These are phyloP conservation scores for Pyrenophora seminiperda DNA, from an alignment of 2,329 filamentous ascomycete genomes.

Conservation along the genomic window DNA sequence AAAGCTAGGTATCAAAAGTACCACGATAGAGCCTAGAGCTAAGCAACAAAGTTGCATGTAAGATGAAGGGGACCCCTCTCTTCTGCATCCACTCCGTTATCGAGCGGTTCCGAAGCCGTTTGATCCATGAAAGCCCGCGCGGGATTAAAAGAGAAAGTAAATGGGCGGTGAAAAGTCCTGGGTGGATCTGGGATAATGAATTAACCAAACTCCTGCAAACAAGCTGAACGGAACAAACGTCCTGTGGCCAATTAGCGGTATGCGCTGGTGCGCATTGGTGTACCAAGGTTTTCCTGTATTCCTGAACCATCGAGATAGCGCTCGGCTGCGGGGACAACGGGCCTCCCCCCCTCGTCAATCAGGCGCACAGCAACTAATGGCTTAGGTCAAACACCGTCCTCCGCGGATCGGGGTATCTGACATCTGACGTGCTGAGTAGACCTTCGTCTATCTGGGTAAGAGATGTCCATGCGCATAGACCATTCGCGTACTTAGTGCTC, in stretches of 20 bases:
- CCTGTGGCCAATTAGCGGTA: not conserved
- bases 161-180: not conserved
- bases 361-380: not conserved
- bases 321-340: conserved; percentile 2
- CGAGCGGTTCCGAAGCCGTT: not conserved
- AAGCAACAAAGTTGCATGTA: no score
- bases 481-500: not conserved
- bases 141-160: not conserved
- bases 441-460: not conserved
- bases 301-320: not conserved
- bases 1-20: no score
- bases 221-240: not conserved
- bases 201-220: not conserved
- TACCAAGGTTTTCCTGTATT: conserved; percentile 3
- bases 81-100: no score
- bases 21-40: no score
- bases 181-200: not conserved
- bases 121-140: not conserved
- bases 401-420: conserved; percentile 10
- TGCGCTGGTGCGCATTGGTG: not conserved
- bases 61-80: no score
- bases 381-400: not conserved
- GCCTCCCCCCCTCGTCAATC: not conserved
- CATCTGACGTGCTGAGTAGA: conserved; percentile 9
- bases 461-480: conserved; percentile 6